Evolutionary conservation across 208 protist genomes (phyloP).

Genomic region (Angomonas desouzai): DNA sequence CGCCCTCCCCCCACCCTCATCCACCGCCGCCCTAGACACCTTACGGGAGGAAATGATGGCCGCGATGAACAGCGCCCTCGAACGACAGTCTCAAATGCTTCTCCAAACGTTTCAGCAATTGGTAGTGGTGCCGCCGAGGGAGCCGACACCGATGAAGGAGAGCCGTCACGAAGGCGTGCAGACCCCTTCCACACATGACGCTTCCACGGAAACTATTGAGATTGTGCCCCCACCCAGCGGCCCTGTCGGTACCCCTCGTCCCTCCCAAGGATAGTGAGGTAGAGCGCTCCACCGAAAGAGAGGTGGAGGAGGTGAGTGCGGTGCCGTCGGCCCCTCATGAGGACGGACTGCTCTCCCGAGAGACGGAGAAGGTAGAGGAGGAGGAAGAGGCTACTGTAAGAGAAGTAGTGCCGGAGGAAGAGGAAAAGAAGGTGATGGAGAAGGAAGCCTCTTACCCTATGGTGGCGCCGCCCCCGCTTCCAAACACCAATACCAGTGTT

Average conservation of each 20-base stretch:
- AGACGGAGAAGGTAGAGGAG: background rate
- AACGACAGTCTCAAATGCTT: background rate
- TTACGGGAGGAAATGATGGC: background rate
- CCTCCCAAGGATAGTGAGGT: background rate
- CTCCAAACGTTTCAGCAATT: background rate
- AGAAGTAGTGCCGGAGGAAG: too few species aligned
- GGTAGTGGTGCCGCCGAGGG: background rate
- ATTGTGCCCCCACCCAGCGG: background rate
- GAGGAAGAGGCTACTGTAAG: background rate
- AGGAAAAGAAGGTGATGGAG: background rate
- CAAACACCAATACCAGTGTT: background rate
- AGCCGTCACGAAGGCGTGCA: background rate
- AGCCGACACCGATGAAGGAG: background rate
- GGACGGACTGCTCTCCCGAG: background rate
- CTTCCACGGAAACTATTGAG: too few species aligned
- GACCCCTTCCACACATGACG: too few species aligned
- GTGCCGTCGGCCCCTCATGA: background rate
- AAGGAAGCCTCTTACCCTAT: background rate
- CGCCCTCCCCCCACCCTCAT: background rate
- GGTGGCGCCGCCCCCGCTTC: background rate
- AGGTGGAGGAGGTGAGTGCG: background rate
- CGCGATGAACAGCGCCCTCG: background rate
- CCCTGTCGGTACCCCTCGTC: background rate
- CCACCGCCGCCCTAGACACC: background rate
- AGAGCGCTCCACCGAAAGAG: too few species aligned